phyloP scores from a whole-genome alignment of 2,329 filamentous ascomycete genomes.

The Epichloe hybrida region DNA sequence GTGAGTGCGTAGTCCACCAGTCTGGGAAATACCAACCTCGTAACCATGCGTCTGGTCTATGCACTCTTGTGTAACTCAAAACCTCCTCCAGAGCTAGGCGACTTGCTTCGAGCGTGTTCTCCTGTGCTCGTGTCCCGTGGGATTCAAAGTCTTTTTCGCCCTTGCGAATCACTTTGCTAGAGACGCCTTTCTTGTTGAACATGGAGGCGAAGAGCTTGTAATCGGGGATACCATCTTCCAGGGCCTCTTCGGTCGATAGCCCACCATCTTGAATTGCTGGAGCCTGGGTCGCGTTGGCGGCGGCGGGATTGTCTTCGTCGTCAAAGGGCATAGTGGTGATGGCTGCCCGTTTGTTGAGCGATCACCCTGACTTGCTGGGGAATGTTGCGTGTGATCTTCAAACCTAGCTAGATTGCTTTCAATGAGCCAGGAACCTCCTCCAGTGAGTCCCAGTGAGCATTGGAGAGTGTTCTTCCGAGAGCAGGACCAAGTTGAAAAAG shows the following conservation, averaged over 20 bases:
- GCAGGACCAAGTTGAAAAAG: not conserved
- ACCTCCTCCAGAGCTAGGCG: conserved; percentile 82
- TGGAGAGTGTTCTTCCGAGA: not conserved
- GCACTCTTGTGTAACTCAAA: conserved; percentile 61
- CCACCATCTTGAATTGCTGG: conserved; percentile 15
- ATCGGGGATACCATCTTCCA: conserved; percentile 74
- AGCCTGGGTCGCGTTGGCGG: conserved; percentile 8
- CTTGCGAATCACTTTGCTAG: conserved; percentile 61
- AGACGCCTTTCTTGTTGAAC: conserved; percentile 36
- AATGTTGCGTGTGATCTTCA: no score
- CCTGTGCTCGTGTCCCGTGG: conserved; percentile 74
- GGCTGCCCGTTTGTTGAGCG: not conserved
- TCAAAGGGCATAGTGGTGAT: conserved; percentile 25
- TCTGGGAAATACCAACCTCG: conserved; percentile 64
- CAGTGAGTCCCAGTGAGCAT: not conserved
- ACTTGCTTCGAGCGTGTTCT: conserved; percentile 63
- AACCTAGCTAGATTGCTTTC: not conserved
- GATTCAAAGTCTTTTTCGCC: conserved; percentile 97
- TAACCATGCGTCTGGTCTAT: conserved; percentile 51
- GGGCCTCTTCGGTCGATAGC: conserved; percentile 37
- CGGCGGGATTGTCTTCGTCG: conserved; percentile 27
- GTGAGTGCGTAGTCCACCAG: conserved; percentile 25
- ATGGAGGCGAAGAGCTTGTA: conserved; percentile 57
- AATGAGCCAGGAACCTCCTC: not conserved
- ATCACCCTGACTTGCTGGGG: not conserved